Conservation (phyloP, 2,329 filamentous ascomycete species). For the Dendrostoma leiphaemia region DNA sequence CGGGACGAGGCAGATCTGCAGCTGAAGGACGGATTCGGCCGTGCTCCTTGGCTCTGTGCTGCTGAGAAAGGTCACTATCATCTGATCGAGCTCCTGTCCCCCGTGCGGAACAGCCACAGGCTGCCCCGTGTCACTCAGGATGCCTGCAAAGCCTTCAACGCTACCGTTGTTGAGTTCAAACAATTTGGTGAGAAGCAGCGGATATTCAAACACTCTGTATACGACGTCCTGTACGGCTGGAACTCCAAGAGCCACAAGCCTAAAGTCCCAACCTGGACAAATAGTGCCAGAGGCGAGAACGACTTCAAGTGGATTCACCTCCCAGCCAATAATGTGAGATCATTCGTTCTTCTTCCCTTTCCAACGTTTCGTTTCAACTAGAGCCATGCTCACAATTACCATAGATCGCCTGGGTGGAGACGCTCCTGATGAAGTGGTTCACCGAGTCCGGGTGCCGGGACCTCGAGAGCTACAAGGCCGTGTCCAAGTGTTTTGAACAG, state of each 20-base stretch:
- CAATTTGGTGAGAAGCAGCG: constrained; percentile 36
- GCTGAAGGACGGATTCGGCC: constrained; percentile 37
- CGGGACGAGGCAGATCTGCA: constrained; percentile 29
- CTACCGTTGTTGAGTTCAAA: constrained; percentile 54
- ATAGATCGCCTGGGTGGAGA: constrained; percentile 57
- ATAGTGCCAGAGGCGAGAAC: constrained; percentile 39
- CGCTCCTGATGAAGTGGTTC: constrained; percentile 61
- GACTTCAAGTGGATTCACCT: constrained; percentile 52
- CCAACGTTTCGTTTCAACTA: constrained; percentile 16
- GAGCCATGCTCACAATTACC: neutral
- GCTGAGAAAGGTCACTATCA: constrained; percentile 34
- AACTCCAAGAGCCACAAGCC: constrained; percentile 44
- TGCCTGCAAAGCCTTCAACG: constrained; percentile 48
- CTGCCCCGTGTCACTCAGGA: constrained; percentile 36
- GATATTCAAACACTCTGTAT: constrained; percentile 46
- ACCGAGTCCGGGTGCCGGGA: constrained; percentile 61
- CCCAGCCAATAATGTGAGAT: constrained; percentile 47
- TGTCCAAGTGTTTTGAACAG: constrained; percentile 60
- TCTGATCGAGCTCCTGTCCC: constrained; percentile 37
- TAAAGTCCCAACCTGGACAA: constrained; percentile 41
- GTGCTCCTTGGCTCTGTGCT: constrained; percentile 40
- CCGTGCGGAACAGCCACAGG: constrained; percentile 30
- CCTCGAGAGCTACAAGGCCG: constrained; percentile 60
- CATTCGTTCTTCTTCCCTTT: constrained; percentile 31
- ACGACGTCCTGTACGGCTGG: constrained; percentile 49